Evolutionary conservation across 2,329 filamentous ascomycete species (phyloP).

Genomic region (Plenodomus tracheiphilus): DNA sequence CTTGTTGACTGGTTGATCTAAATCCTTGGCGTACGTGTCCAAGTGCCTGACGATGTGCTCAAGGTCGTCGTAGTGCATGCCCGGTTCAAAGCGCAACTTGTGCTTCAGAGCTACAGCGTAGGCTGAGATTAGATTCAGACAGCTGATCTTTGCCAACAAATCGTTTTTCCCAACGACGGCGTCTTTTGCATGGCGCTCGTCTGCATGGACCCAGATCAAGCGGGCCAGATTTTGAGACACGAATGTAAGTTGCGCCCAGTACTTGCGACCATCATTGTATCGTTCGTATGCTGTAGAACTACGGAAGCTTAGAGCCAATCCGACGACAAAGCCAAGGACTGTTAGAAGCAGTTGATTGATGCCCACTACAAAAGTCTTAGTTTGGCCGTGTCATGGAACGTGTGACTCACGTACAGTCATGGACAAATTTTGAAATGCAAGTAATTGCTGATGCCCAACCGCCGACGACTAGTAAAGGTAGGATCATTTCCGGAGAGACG

Average conservation of each 20-base stretch:
- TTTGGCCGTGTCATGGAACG: not conserved
- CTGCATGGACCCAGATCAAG: slow-evolving; percentile 82
- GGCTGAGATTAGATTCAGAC: slow-evolving; percentile 74
- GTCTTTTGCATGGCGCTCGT: slow-evolving; percentile 58
- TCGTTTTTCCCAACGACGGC: slow-evolving; percentile 62
- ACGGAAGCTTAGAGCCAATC: slow-evolving; percentile 73
- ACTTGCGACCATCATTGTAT: slow-evolving; percentile 62
- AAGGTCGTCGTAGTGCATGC: slow-evolving; percentile 74
- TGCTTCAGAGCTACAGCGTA: slow-evolving; percentile 81
- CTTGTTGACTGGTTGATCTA: slow-evolving; percentile 38
- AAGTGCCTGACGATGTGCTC: slow-evolving; percentile 70
- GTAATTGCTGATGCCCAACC: slow-evolving; percentile 69
- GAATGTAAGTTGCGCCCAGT: slow-evolving; percentile 62
- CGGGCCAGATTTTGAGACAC: slow-evolving; percentile 63
- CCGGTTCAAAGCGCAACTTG: slow-evolving; percentile 82
- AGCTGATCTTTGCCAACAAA: slow-evolving; percentile 65
- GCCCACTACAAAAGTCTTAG: slow-evolving; percentile 46
- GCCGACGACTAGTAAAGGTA: slow-evolving; percentile 67
- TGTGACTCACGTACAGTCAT: slow-evolving; percentile 22
- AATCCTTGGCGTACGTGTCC: slow-evolving; percentile 70
- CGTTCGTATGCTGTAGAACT: slow-evolving; percentile 77
- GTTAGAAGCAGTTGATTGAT: slow-evolving; percentile 71
- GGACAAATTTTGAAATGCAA: slow-evolving; percentile 48
- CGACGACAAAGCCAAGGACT: slow-evolving; percentile 79
- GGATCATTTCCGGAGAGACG: slow-evolving; percentile 71